phyloP scores from a whole-genome alignment of 495 filamentous ascomycete species.

The Podospora conica region DNA sequence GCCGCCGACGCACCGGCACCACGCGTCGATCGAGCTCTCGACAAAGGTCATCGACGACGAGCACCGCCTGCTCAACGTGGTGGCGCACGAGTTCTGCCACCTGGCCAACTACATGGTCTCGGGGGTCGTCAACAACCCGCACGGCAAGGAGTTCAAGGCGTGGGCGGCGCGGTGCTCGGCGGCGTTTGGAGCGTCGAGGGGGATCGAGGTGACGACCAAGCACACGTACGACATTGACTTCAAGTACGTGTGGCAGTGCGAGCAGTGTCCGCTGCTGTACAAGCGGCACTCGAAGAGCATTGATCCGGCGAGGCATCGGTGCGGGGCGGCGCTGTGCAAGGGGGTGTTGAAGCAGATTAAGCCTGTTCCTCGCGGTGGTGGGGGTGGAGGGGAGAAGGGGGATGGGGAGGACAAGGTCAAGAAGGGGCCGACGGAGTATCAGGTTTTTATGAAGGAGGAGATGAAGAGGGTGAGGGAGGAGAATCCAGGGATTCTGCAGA shows the following conservation, averaged over 20 bases:
- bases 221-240: conserved; percentile 83
- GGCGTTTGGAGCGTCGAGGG: conserved; percentile 38
- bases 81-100: conserved; percentile 96
- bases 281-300: conserved; percentile 81
- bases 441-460: conserved; percentile 60
- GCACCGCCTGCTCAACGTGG: conserved; percentile 71
- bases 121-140: conserved; percentile 60
- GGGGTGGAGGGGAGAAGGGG: background rate
- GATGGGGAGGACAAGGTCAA: conserved; percentile 10
- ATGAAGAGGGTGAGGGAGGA: conserved; percentile 50
- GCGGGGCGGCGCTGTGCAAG: conserved; percentile 57
- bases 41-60: conserved; percentile 76
- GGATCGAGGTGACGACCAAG: conserved; percentile 73
- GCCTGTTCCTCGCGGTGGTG: conserved; percentile 57
- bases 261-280: conserved; percentile 58
- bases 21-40: conserved; percentile 79
- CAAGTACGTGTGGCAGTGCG: conserved; percentile 83
- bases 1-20: conserved; percentile 43
- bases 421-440: conserved; percentile 48
- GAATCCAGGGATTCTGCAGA: conserved; percentile 49
- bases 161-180: conserved; percentile 46
- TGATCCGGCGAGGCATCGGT: conserved; percentile 56
- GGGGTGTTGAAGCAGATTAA: conserved; percentile 67
- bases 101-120: conserved; percentile 80
- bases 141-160: conserved; percentile 76